Evolutionary conservation across 202 grass and related monocot genomes (phyloP).

Genomic region (Schoenoplectus tabernaemontani): DNA sequence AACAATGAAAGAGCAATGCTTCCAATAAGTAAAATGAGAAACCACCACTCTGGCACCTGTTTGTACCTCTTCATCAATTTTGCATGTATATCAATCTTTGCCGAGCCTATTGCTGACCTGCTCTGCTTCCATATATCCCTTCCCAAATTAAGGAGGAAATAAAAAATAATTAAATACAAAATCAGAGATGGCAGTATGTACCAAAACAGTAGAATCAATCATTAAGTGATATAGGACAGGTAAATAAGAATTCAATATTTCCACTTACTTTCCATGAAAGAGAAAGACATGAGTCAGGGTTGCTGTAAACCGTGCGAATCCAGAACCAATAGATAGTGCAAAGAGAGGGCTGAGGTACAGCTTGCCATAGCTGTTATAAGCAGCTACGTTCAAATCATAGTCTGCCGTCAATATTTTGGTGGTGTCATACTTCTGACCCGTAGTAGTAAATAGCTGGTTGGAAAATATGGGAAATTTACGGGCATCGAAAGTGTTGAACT

Average conservation of each 20-base stretch:
- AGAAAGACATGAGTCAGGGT: constrained; percentile 85
- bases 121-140: constrained; percentile 92
- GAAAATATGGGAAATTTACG: constrained; percentile 82
- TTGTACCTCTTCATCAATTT: constrained; percentile 84
- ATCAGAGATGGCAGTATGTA: background rate
- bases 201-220: background rate
- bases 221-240: background rate
- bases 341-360: constrained; percentile 94
- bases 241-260: background rate
- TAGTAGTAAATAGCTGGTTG: constrained; percentile 77
- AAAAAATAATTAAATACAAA: background rate
- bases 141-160: background rate
- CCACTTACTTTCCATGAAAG: constrained; percentile 56
- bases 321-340: constrained; percentile 89
- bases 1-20: constrained; percentile 73
- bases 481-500: constrained; percentile 85
- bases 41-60: constrained; percentile 99
- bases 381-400: constrained; percentile 76
- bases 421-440: constrained; percentile 75
- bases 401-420: constrained; percentile 72
- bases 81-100: constrained; percentile 62
- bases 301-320: constrained; percentile 84
- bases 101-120: constrained; percentile 55
- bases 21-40: constrained; percentile 62
- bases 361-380: constrained; percentile 80